These are phyloP conservation scores for Colletotrichum euphorbiae DNA, from an alignment of 2,329 filamentous ascomycete species.

Conservation along the genomic window DNA sequence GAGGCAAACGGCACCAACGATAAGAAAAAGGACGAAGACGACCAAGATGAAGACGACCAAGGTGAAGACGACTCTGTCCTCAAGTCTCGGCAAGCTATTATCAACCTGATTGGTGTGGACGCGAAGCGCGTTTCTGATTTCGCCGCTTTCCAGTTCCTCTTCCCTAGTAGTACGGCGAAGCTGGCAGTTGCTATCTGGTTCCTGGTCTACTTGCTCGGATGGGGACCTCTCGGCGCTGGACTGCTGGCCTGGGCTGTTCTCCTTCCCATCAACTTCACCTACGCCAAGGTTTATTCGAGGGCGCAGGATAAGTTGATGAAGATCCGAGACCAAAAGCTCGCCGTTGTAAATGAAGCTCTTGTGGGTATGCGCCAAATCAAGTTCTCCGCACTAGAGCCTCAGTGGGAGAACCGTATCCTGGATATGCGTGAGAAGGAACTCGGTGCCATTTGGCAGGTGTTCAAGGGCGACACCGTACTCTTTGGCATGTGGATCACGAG, in stretches of 20 bases:
- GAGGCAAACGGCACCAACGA: slow-evolving; percentile 46
- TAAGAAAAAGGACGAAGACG: slow-evolving; percentile 58
- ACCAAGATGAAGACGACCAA: slow-evolving; percentile 63
- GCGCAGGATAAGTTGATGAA: slow-evolving; percentile 80
- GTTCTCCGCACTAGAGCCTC: slow-evolving; percentile 79
- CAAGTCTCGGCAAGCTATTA: slow-evolving; percentile 73
- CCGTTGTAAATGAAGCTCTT: slow-evolving; percentile 79
- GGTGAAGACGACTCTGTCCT: slow-evolving; percentile 54
- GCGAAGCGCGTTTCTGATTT: slow-evolving; percentile 77
- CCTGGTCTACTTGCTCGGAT: slow-evolving; percentile 77
- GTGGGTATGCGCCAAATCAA: slow-evolving; percentile 88
- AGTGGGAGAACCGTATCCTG: slow-evolving; percentile 79
- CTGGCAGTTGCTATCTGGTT: slow-evolving; percentile 75
- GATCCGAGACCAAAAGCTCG: slow-evolving; percentile 79
- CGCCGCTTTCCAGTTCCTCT: slow-evolving; percentile 72
- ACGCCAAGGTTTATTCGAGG: slow-evolving; percentile 72
- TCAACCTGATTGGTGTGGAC: slow-evolving; percentile 85
- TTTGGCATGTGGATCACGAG: slow-evolving; percentile 78
- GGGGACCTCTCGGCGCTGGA: slow-evolving; percentile 74
- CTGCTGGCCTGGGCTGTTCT: slow-evolving; percentile 72
- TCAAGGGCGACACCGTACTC: slow-evolving; percentile 71
- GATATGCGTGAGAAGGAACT: slow-evolving; percentile 75
- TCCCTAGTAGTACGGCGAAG: slow-evolving; percentile 72
- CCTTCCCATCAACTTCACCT: slow-evolving; percentile 75
- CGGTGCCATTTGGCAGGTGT: slow-evolving; percentile 73